Percentiles rank a stretch among this genome's conserved stretches.
phyloP scores from a whole-genome alignment of 306 rosid genomes.

The Sphenostylis stenocarpa region DNA sequence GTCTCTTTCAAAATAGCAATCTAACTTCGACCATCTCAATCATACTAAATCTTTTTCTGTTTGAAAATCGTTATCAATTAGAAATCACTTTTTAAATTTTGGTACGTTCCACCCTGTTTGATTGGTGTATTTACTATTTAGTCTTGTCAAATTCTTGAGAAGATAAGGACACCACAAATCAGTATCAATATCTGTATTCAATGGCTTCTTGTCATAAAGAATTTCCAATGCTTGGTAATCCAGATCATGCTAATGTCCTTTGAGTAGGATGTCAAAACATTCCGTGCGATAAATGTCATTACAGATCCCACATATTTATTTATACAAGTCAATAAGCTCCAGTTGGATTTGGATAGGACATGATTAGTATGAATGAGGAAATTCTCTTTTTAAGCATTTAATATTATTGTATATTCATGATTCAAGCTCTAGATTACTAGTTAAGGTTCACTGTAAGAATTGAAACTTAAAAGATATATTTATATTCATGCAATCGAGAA shows the following conservation, averaged over 20 bases:
- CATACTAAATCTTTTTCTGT: conserved; percentile 19
- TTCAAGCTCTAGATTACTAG: neutral
- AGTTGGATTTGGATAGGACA: neutral
- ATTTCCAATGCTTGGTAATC: neutral
- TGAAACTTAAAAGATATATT: neutral
- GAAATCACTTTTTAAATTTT: conserved; percentile 12
- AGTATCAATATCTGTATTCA: neutral
- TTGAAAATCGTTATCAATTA: conserved; percentile 16
- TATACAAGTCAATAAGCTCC: neutral
- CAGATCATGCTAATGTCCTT: neutral
- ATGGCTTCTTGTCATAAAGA: neutral
- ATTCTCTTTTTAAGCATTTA: neutral
- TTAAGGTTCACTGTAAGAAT: neutral
- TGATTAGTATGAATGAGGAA: neutral
- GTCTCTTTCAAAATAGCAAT: conserved; percentile 36
- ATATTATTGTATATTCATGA: too few relatives aligned
- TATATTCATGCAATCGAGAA: neutral
- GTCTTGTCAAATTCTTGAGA: neutral
- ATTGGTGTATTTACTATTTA: conserved; percentile 16
- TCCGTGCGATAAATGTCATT: neutral
- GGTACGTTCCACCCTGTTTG: conserved; percentile 25
- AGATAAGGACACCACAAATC: neutral
- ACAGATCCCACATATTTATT: neutral
- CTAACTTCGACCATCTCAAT: conserved; percentile 34
- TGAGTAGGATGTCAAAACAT: neutral